Conservation (phyloP, 345 rosid species). For the Citrus cavaleriei region DNA sequence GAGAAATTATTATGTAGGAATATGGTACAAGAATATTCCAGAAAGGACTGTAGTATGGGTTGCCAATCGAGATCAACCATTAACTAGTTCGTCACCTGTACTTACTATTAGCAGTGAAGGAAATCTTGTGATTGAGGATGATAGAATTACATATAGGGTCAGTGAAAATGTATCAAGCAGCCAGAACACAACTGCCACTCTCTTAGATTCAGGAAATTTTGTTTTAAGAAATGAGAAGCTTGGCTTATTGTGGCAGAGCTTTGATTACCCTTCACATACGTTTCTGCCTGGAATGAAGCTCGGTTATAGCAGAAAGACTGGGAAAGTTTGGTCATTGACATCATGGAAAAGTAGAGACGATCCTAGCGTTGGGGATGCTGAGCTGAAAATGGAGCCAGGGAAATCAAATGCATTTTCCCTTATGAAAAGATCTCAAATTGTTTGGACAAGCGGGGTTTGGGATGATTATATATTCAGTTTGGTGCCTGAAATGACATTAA, state of each 20-base stretch:
- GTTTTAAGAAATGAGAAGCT: slow-evolving; percentile 18
- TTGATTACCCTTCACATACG: slow-evolving; percentile 14
- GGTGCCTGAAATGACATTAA: not conserved
- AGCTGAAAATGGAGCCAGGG: not conserved
- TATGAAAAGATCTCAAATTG: not conserved
- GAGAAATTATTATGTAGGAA: slow-evolving; percentile 2
- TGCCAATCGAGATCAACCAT: not conserved
- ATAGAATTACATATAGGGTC: not conserved
- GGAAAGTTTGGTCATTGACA: not conserved
- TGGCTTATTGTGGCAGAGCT: slow-evolving; percentile 18
- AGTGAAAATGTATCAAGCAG: not conserved
- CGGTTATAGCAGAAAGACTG: slow-evolving; percentile 7
- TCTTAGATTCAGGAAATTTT: slow-evolving; percentile 26
- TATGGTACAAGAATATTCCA: slow-evolving; percentile 10
- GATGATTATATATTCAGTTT: not conserved
- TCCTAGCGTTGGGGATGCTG: slow-evolving; percentile 5
- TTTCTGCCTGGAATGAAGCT: slow-evolving; percentile 20
- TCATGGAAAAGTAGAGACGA: slow-evolving; percentile 23
- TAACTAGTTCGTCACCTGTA: not conserved
- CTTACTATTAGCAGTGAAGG: not conserved
- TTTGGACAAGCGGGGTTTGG: slow-evolving; percentile 6
- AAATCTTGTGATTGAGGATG: slow-evolving; percentile 2
- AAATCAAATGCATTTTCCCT: not conserved
- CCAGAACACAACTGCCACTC: slow-evolving; percentile 4
- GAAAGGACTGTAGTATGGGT: not conserved